Evolutionary conservation across 2,329 filamentous ascomycete species (phyloP).

Genomic region (Pseudogymnoascus sp.): DNA sequence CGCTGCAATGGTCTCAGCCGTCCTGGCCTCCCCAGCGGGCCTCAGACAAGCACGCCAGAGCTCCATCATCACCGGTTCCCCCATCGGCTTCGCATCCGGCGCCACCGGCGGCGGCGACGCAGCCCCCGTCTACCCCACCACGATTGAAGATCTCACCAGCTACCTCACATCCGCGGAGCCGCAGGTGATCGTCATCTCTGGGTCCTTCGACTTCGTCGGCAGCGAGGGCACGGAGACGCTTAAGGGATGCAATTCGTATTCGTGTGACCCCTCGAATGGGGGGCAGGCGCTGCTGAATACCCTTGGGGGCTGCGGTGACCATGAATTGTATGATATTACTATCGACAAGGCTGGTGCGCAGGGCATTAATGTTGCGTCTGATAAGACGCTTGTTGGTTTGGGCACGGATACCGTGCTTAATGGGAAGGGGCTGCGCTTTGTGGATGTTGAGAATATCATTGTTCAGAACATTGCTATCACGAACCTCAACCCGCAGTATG

Average conservation of each 20-base stretch:
- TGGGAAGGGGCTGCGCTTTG: conserved; percentile 20
- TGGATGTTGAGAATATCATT: conserved; percentile 20
- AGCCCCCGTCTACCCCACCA: conserved; percentile 42
- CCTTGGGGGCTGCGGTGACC: conserved; percentile 12
- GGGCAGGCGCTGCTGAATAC: conserved; percentile 14
- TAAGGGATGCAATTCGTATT: conserved; percentile 4
- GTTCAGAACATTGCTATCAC: conserved; percentile 22
- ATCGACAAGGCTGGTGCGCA: conserved; percentile 15
- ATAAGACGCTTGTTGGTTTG: conserved; percentile 22
- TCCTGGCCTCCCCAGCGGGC: not conserved
- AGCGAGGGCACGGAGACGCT: conserved; percentile 11
- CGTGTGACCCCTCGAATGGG: conserved; percentile 11
- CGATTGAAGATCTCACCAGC: conserved; percentile 47
- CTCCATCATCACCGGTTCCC: not conserved
- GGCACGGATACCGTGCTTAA: conserved; percentile 16
- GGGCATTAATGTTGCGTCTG: conserved; percentile 19
- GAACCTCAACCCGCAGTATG: conserved; percentile 29
- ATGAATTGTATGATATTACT: conserved; percentile 2
- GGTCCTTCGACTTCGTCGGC: conserved; percentile 28
- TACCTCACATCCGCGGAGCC: conserved; percentile 26
- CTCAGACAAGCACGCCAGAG: not conserved
- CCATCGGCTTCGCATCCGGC: not conserved
- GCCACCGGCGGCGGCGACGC: conserved; percentile 49
- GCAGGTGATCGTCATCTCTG: conserved; percentile 49
- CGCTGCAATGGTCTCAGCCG: not conserved